Base-by-base conservation (phyloP, 23 red algal genomes). In the Cyanidioschyzon merolae region DNA sequence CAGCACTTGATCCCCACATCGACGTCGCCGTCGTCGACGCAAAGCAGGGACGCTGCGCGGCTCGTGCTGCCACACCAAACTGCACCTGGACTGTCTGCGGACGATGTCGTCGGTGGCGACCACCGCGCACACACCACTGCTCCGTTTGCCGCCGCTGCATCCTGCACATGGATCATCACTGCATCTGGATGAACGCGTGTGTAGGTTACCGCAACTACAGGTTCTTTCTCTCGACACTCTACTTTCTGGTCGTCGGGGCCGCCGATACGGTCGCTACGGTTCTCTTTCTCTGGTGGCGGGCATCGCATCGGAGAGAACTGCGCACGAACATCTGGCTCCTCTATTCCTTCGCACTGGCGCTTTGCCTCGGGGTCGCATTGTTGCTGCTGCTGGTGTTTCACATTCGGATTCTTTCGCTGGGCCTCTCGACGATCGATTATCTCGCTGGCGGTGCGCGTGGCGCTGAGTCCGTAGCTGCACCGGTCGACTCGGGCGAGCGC, bases 111-210 rank as follows among this genome's bases (percentile, higher is more conserved):
- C 59, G 76, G 21, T 89, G 80, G 58, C 90, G 90, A 85, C 94
- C 94, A 31, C 83, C 86, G 51, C 89, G 94, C 41, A 74, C 88
- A n/a, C 89, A 92, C 51, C 94, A 98, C 51, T 98, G 94, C 82
- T 82, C 77, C 27, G 58, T 83, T 24, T 98, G 94, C 50, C 45
- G 76, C 38, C 82, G 84, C 29, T 98, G 94, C 59, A 85, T 98
- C 29, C 37, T 98, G 17, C 79, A 86, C 12, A 98, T 98, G 94
- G 94, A 98, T 82, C 94, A 98, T 68, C 88, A 98, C 54, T 98
- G 94, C 57, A 84, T 89, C 1, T 98, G 85, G 68, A 82, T 98
- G 41, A 85, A 84, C 76, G 89, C 87, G 38, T 98, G 94, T 67
- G 82, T 91, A 2, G 89, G 85, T 58, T 88, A 86, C 30, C 74